A percentile compares a stretch with the other conserved stretches of the same genome.
phyloP scores from a whole-genome alignment of 768 basidiomycete species.

The Amanita rubescens region DNA sequence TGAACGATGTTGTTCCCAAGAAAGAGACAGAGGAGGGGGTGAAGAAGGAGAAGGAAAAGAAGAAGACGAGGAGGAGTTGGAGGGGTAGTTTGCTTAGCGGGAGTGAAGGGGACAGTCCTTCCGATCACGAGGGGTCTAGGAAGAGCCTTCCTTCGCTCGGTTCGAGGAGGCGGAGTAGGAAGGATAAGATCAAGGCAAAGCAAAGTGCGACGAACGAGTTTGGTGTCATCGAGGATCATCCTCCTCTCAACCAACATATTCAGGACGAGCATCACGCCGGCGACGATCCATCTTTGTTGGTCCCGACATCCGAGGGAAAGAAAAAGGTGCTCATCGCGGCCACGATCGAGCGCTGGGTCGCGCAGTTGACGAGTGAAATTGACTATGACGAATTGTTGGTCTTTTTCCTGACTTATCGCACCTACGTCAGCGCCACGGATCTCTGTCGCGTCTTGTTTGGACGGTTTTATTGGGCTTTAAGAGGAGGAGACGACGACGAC shows the following conservation, averaged over 20 bases:
- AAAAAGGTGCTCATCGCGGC: slow-evolving; percentile 71
- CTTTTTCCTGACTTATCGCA: slow-evolving; percentile 89
- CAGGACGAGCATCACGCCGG: not conserved
- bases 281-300: not conserved
- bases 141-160: slow-evolving; percentile 20
- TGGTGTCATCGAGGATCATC: slow-evolving; percentile 4
- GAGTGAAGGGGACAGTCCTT: slow-evolving; percentile 20
- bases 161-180: slow-evolving; percentile 29
- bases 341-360: slow-evolving; percentile 90
- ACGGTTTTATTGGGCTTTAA: slow-evolving; percentile 85
- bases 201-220: slow-evolving; percentile 4
- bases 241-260: no score
- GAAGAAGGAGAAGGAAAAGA: not conserved
- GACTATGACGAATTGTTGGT: slow-evolving; percentile 83
- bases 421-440: slow-evolving; percentile 74
- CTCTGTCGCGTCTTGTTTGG: slow-evolving; percentile 77
- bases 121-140: slow-evolving; percentile 27
- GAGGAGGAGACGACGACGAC: slow-evolving; percentile 12
- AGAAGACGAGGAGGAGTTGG: not conserved
- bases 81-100: slow-evolving; percentile 1
- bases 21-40: not conserved
- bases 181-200: slow-evolving; percentile 13
- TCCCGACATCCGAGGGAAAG: slow-evolving; percentile 16
- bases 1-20: slow-evolving; percentile 14
- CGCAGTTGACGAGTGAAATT: slow-evolving; percentile 80